Evolutionary conservation across 192 early-diverging fungal genomes (phyloP).

Genomic region (Umbelopsis ramanniana): DNA sequence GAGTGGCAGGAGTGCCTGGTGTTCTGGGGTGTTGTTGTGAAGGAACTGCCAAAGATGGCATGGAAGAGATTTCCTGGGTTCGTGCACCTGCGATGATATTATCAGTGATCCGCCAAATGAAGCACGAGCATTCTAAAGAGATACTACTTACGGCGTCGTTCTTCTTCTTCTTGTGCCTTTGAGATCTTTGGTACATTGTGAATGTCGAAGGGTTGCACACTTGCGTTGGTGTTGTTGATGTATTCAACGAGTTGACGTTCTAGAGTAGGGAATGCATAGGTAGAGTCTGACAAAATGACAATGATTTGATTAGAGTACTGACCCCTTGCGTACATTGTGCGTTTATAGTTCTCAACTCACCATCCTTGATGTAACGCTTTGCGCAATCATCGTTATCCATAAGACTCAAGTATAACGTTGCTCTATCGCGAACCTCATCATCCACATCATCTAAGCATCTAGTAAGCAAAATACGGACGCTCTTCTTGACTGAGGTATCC

Average conservation of each 20-base stretch:
- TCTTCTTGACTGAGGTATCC: slow-evolving; percentile 72
- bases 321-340: not conserved
- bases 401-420: slow-evolving; percentile 85
- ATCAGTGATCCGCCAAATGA: not conserved
- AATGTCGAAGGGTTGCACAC: slow-evolving; percentile 78
- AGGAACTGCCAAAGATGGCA: slow-evolving; percentile 35
- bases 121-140: not conserved
- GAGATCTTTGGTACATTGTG: slow-evolving; percentile 79
- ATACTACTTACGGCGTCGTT: slow-evolving; percentile 62
- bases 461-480: slow-evolving; percentile 84
- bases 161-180: slow-evolving; percentile 84
- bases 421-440: slow-evolving; percentile 98
- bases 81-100: slow-evolving; percentile 4
- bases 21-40: slow-evolving; percentile 37
- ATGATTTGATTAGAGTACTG: slow-evolving; percentile 6
- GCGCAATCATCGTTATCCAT: slow-evolving; percentile 67
- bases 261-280: slow-evolving; percentile 82
- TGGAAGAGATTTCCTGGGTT: slow-evolving; percentile 27
- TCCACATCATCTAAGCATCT: slow-evolving; percentile 97
- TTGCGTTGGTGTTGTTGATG: slow-evolving; percentile 65
- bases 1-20: slow-evolving; percentile 16
- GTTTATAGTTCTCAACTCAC: slow-evolving; percentile 43
- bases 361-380: slow-evolving; percentile 80
- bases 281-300: slow-evolving; percentile 64
- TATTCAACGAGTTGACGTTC: slow-evolving; percentile 91